phyloP scores from a whole-genome alignment of 768 basidiomycete genomes.

The Tubosaeta sp. region DNA sequence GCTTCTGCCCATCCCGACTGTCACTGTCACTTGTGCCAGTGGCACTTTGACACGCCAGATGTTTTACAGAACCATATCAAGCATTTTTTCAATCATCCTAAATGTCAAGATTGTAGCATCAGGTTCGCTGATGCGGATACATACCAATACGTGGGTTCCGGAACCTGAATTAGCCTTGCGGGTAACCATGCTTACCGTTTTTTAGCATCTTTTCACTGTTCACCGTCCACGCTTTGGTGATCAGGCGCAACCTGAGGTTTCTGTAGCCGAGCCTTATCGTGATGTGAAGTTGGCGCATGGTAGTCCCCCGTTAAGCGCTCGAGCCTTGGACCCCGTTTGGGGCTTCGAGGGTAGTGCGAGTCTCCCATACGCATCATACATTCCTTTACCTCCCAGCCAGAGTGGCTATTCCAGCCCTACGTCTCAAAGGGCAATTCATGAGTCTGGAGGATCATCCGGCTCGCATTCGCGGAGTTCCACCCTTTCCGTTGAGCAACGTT shows the following conservation, averaged over 20 bases:
- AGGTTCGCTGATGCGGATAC: constrained; percentile 39
- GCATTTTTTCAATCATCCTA: constrained; percentile 42
- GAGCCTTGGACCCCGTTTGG: constrained; percentile 20
- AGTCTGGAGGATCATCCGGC: constrained; percentile 9
- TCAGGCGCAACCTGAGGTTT: constrained; percentile 1
- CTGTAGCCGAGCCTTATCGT: not conserved
- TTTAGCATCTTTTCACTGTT: constrained; percentile 27
- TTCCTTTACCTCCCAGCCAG: constrained; percentile 29
- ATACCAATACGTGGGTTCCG: constrained; percentile 33
- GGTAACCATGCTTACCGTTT: not conserved
- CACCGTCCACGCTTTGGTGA: constrained; percentile 21
- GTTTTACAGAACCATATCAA: constrained; percentile 38
- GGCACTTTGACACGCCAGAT: constrained; percentile 37
- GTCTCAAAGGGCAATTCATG: constrained; percentile 23
- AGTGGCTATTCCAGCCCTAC: constrained; percentile 30
- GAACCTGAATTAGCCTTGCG: not conserved
- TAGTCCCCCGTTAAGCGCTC: constrained; percentile 9
- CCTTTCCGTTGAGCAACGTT: constrained; percentile 27
- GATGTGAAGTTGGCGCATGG: not conserved
- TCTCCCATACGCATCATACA: constrained; percentile 25
- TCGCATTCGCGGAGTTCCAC: constrained; percentile 30
- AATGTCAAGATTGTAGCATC: constrained; percentile 39
- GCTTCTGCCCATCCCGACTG: constrained; percentile 30
- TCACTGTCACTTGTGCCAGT: constrained; percentile 35
- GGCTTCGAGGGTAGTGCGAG: constrained; percentile 16